phyloP scores from a whole-genome alignment of 768 basidiomycete genomes.

The Collybiopsis luxurians region DNA sequence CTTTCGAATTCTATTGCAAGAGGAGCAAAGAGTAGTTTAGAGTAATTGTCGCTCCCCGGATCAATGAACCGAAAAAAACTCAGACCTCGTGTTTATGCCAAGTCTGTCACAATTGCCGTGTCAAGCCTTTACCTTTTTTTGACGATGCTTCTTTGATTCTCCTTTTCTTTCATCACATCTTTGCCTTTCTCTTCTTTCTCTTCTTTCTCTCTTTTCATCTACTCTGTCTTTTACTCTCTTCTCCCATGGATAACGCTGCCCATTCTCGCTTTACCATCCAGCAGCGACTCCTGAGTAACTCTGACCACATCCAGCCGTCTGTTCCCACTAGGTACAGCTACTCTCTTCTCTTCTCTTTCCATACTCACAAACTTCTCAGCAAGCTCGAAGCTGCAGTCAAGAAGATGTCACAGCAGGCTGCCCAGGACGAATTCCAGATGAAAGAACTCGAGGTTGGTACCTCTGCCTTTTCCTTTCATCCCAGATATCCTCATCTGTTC shows the following conservation, averaged over 20 bases:
- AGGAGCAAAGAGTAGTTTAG: too few species aligned
- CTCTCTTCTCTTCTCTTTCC: neutral
- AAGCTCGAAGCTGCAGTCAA: conserved; percentile 47
- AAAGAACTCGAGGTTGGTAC: conserved; percentile 55
- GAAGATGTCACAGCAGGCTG: conserved; percentile 43
- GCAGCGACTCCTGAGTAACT: neutral
- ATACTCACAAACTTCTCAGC: conserved; percentile 21
- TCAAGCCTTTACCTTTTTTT: too few species aligned
- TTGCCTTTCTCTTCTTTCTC: neutral
- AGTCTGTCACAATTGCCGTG: too few species aligned
- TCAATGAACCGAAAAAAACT: neutral
- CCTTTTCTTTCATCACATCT: neutral
- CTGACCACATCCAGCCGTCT: neutral
- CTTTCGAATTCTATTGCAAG: too few species aligned
- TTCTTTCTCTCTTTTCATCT: neutral
- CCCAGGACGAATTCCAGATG: conserved; percentile 54
- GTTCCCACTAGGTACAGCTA: neutral
- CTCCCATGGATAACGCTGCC: neutral
- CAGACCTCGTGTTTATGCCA: neutral
- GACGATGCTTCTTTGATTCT: conserved; percentile 1
- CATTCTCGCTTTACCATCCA: neutral
- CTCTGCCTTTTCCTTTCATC: neutral
- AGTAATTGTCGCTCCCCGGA: too few species aligned
- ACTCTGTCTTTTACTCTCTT: neutral
- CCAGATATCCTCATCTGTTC: conserved; percentile 3